Conservation (phyloP, 345 rosid genomes). For the Carallia pectinifolia region DNA sequence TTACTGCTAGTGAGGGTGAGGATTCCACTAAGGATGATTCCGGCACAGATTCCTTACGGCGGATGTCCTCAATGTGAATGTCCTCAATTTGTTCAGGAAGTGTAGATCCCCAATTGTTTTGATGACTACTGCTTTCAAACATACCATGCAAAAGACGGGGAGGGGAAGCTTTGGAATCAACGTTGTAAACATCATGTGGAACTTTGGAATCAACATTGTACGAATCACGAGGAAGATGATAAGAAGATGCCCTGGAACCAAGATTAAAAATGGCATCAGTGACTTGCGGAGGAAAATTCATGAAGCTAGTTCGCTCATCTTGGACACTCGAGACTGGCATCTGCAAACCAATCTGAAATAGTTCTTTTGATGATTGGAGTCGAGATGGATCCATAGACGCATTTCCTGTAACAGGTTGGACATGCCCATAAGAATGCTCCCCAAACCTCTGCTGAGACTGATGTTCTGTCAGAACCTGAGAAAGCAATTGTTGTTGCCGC, state of each 20-base stretch:
- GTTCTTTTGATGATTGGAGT: slow-evolving; percentile 50
- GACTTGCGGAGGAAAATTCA: slow-evolving; percentile 43
- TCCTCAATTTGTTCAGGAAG: slow-evolving; percentile 36
- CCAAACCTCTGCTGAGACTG: slow-evolving; percentile 49
- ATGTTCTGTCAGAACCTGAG: slow-evolving; percentile 71
- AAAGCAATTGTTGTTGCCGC: slow-evolving; percentile 73
- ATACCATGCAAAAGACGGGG: slow-evolving; percentile 53
- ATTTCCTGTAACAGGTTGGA: slow-evolving; percentile 46
- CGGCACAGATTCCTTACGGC: slow-evolving; percentile 36
- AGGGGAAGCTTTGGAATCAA: slow-evolving; percentile 14
- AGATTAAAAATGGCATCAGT: slow-evolving; percentile 36
- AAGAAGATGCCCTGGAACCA: slow-evolving; percentile 35
- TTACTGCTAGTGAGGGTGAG: slow-evolving; percentile 29
- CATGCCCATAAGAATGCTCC: slow-evolving; percentile 56
- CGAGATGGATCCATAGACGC: slow-evolving; percentile 51
- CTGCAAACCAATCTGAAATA: slow-evolving; percentile 51
- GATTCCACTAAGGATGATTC: slow-evolving; percentile 34
- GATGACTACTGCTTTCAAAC: slow-evolving; percentile 37
- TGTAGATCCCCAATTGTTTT: slow-evolving; percentile 32
- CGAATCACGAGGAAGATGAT: background rate
- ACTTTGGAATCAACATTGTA: background rate
- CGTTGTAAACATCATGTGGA: background rate
- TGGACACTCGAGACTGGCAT: slow-evolving; percentile 43
- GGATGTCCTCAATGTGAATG: slow-evolving; percentile 33
- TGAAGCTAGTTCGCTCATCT: slow-evolving; percentile 40